These are phyloP conservation scores for Komagataella ulmi DNA, from an alignment of 805 yeast genomes.

Conservation along the genomic window DNA sequence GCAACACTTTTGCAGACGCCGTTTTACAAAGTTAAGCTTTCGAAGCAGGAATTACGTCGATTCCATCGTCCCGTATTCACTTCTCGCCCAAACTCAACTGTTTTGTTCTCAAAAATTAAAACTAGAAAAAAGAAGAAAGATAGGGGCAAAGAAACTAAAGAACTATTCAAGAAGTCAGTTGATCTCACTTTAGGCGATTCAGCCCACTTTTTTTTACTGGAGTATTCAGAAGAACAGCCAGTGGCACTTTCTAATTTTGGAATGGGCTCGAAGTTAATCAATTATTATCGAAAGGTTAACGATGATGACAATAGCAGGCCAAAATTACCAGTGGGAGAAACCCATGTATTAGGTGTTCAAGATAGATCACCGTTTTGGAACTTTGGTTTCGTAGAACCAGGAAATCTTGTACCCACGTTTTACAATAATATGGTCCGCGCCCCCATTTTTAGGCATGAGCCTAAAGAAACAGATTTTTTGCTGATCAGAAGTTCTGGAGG, in stretches of 20 bases:
- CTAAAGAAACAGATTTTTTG: constrained; percentile 66
- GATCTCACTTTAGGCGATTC: constrained; percentile 81
- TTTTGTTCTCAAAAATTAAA: constrained; percentile 66
- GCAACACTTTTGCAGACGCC: constrained; percentile 85
- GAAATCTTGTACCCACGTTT: constrained; percentile 84
- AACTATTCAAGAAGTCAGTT: constrained; percentile 53
- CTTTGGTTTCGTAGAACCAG: constrained; percentile 92
- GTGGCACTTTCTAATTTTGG: constrained; percentile 77
- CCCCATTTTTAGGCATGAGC: constrained; percentile 83
- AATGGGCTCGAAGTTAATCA: constrained; percentile 89
- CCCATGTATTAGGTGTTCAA: constrained; percentile 90
- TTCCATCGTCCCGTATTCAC: constrained; percentile 72
- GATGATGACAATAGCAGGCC: constrained; percentile 82
- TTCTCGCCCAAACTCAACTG: constrained; percentile 64
- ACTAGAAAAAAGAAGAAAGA: constrained; percentile 80
- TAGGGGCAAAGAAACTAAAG: constrained; percentile 67
- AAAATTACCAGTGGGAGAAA: constrained; percentile 81
- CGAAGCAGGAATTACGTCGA: constrained; percentile 54
- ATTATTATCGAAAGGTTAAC: constrained; percentile 76
- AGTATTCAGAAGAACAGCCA: constrained; percentile 86
- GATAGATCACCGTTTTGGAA: constrained; percentile 98
- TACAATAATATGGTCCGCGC: constrained; percentile 89
- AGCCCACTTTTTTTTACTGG: constrained; percentile 65
- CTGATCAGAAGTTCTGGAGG: constrained; percentile 71
- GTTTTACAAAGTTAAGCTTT: constrained; percentile 66